Percentiles rank a stretch among this genome's conserved stretches.
Conservation (phyloP, 2,329 filamentous ascomycete genomes). For the Neurospora crassa region DNA sequence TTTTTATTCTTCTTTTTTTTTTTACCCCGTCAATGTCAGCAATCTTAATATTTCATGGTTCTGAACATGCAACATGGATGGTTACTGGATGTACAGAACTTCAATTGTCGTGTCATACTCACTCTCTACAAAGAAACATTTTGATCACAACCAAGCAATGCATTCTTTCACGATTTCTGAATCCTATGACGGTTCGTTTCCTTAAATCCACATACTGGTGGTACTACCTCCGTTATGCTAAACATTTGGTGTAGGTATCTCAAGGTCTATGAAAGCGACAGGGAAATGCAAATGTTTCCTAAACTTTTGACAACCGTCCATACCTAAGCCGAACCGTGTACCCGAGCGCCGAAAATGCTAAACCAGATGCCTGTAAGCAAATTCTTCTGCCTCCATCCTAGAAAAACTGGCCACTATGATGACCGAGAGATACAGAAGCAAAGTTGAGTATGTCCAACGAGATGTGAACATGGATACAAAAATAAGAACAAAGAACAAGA, state of each 20-base stretch:
- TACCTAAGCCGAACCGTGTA: neutral
- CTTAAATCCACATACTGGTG: neutral
- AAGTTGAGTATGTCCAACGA: neutral
- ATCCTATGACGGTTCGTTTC: neutral
- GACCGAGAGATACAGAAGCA: neutral
- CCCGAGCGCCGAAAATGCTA: neutral
- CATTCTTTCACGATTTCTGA: neutral
- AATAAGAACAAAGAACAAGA: neutral
- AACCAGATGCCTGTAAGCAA: neutral
- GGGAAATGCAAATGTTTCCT: neutral
- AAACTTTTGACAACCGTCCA: neutral
- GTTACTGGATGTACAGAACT: too few relatives aligned
- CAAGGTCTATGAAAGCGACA: neutral
- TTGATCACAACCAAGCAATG: neutral
- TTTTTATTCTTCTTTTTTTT: too few relatives aligned
- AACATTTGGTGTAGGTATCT: neutral
- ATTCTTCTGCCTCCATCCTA: neutral
- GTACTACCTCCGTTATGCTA: neutral
- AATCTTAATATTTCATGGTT: neutral
- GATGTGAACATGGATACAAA: neutral
- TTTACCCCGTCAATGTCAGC: too few relatives aligned
- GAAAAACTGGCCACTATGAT: neutral
- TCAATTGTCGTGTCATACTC: too few relatives aligned
- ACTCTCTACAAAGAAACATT: neutral
- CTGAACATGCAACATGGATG: too few relatives aligned